Evolutionary conservation across 805 yeast species (phyloP), one percentile per base, ranked within the genome.

Genomic region (Dipodascus geniculatus): DNA sequence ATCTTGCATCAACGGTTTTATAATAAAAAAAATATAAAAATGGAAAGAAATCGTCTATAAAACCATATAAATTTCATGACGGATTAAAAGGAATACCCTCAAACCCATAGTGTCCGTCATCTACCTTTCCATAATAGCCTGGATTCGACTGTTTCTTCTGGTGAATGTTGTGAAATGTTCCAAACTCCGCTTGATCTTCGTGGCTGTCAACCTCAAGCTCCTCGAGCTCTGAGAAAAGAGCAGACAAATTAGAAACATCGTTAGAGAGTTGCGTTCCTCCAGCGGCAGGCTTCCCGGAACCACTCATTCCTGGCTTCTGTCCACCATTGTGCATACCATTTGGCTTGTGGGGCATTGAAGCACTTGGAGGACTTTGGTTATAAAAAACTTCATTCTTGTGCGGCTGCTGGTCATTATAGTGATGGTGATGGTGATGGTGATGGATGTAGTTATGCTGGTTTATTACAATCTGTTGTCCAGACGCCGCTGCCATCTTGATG

Each of bases 371-470:
- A 38, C 44, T 38, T n/a, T 16, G 11, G 14, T 38, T 38, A 16
- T 38, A 38, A 38, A 6, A 38, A 3, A 38, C 44, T n/a, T 38
- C 44, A 38, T 38, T 38, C 20, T 38, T 38, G 4, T 38, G 44
- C 19, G 17, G 44, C 19, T 38, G 44, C 20, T 38, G 20, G 14
- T 38, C 17, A 38, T 38, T 38, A 6, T 38, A 17, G 14, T 38
- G 44, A 38, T 38, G 44, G 44, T 17, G 44, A 38, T 38, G 44
- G 44, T 17, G 44, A 38, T 38, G 44, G 19, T 17, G 44, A 38
- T 38, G 44, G 44, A 14, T n/a, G 14, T 38, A 38, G 44, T 38
- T 14, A 38, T 38, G 44, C 65, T 88, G 96, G 68, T 88, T 95
- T 20, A 88, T 78, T 2, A 88, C 82, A 14, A 88, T 57, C 53